Base-by-base conservation (phyloP, 177 flowering plant species). In the Vitis hybrid region DNA sequence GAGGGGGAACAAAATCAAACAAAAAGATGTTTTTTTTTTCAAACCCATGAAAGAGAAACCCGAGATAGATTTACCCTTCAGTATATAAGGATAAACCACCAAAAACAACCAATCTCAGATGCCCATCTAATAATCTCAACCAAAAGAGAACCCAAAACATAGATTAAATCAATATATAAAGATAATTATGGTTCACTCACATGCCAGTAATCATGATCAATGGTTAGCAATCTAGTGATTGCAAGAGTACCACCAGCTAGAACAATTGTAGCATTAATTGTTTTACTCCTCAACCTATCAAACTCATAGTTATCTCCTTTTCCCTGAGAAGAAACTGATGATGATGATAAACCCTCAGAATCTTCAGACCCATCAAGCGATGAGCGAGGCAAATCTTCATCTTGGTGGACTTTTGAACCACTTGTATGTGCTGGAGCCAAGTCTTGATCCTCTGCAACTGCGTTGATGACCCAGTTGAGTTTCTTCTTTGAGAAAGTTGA, bases 131-230 rank as follows among this genome's bases (percentile, higher is more conserved):
- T 40, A 40, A 40, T 40, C 46, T 40, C 46, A 40, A 40, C 46
- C 46, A 1, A 40, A 40, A 40, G 46, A 40, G 46, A 1, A 40
- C 9, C 46, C 46, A 40, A 40, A 40, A 54, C n/a, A 54, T 13
- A 54, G 4, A 54, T 14, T 13, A 30, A 13, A 30, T 4, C 8
- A 52, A 46, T 11, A 46, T 4, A 54, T 17, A 24, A 52, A 14
- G 7, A n/a, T 54, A 54, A 54, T 54, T 12, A 13, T 2, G 12
- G 54, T 56, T 11, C 24, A 77, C 82, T 79, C 56, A 82, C 85
- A 24, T 82, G 85, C 85, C 85, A 82, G 27, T 79, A 79, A 61
- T 82, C 85, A 66, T 73, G 75, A 69, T 82, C 85, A 54, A 82
- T 72, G 15, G 82, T 81, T 40, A 81, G 74, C 72, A 81, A 70